Conservation (phyloP, 768 basidiomycete species). For the Lactarius sanguifluus region DNA sequence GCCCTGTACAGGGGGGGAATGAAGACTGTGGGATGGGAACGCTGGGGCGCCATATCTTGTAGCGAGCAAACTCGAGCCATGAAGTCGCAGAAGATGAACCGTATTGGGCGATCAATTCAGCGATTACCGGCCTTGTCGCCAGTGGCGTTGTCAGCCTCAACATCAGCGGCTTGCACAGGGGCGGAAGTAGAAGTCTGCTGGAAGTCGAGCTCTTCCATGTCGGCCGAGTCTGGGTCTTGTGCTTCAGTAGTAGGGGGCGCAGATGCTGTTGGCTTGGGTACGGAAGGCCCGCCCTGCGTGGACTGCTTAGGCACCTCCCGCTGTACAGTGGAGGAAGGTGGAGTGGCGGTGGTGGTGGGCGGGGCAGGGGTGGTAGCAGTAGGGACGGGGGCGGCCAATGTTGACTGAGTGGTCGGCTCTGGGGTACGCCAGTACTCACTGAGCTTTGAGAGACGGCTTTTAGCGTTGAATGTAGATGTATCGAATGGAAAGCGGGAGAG, state of each 20-base stretch:
- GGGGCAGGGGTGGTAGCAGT: background rate
- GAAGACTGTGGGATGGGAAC: conserved; percentile 56
- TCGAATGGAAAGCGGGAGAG: conserved; percentile 23
- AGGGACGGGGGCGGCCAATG: background rate
- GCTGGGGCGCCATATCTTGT: conserved; percentile 54
- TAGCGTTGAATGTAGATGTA: conserved; percentile 1
- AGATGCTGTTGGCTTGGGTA: background rate
- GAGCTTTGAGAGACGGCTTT: conserved; percentile 6
- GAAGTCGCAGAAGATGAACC: conserved; percentile 69
- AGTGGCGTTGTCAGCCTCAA: conserved; percentile 16
- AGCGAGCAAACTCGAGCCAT: conserved; percentile 58
- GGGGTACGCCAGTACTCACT: conserved; percentile 4
- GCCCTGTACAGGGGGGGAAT: conserved; percentile 61
- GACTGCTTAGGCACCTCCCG: background rate
- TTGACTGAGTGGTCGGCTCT: background rate
- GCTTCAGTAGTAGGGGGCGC: background rate
- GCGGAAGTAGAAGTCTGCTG: conserved; percentile 12
- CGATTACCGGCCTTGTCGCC: conserved; percentile 22
- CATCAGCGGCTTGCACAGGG: conserved; percentile 1
- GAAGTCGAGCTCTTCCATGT: conserved; percentile 19
- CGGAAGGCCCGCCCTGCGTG: background rate
- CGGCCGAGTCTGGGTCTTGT: conserved; percentile 2
- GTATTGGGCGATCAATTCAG: conserved; percentile 56
- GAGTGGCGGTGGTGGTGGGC: background rate
- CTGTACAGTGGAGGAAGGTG: background rate